A percentile compares a stretch with the other conserved stretches of the same genome.
These are phyloP conservation scores for Ambrosia trifida DNA, from an alignment of 129 eudicot genomes.

Conservation along the genomic window DNA sequence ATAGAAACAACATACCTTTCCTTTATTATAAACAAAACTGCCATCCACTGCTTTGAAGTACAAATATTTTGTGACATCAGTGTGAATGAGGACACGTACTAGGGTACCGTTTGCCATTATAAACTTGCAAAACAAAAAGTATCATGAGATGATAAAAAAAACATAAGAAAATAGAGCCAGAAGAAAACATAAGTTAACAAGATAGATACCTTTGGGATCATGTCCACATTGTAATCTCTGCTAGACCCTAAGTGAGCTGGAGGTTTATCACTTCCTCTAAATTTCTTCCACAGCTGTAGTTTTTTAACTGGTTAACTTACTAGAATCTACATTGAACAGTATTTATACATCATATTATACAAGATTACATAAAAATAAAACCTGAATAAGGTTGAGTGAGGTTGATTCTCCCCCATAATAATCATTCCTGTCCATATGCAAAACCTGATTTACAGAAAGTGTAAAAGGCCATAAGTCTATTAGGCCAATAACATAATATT, in stretches of 20 bases:
- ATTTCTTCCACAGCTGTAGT: slow-evolving; percentile 84
- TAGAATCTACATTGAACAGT: slow-evolving; percentile 10
- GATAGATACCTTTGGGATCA: slow-evolving; percentile 83
- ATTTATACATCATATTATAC: not conserved
- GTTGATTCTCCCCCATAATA: slow-evolving; percentile 98
- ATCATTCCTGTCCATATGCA: slow-evolving; percentile 98
- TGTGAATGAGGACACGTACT: slow-evolving; percentile 93
- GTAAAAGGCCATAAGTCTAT: slow-evolving; percentile 5
- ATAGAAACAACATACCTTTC: slow-evolving; percentile 56
- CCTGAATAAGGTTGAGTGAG: slow-evolving; percentile 95
- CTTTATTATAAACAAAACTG: slow-evolving; percentile 86
- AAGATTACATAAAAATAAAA: slow-evolving; percentile 19
- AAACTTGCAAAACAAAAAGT: slow-evolving; percentile 41
- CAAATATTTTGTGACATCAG: slow-evolving; percentile 90
- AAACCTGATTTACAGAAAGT: slow-evolving; percentile 50
- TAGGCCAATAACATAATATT: slow-evolving; percentile 2
- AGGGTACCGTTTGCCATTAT: slow-evolving; percentile 97
- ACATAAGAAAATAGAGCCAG: not conserved
- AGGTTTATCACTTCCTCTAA: slow-evolving; percentile 92
- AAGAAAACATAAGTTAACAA: not conserved
- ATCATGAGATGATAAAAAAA: slow-evolving; percentile 1
- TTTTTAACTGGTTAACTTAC: slow-evolving; percentile 11
- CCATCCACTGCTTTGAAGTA: slow-evolving; percentile 98
- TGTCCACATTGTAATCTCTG: slow-evolving; percentile 94
- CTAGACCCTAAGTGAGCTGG: slow-evolving; percentile 94